These are phyloP conservation scores for Arthrinium puccinioides DNA, from an alignment of 2,329 filamentous ascomycete species.

Conservation along the genomic window DNA sequence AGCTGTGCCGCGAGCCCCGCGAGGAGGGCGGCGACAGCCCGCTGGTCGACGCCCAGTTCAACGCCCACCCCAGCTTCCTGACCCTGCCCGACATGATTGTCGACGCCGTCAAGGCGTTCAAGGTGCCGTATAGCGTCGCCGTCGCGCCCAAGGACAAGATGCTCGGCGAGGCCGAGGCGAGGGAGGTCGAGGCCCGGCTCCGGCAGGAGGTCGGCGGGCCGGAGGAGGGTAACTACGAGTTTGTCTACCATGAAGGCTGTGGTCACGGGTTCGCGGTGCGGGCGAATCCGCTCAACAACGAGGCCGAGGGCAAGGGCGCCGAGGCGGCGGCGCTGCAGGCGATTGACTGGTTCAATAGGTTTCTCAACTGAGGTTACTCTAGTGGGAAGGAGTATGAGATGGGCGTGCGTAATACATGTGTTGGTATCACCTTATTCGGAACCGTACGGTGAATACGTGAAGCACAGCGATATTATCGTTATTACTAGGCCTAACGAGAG, in stretches of 20 bases:
- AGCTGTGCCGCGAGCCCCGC: conserved; percentile 16
- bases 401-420: no score
- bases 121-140: conserved; percentile 14
- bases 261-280: conserved; percentile 18
- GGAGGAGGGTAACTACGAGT: no score
- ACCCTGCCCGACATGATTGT: conserved; percentile 25
- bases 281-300: conserved; percentile 9
- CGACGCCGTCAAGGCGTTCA: conserved; percentile 8
- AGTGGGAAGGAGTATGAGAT: no score
- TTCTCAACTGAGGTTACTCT: no score
- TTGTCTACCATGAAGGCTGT: conserved; percentile 11
- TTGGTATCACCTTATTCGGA: no score
- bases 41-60: conserved; percentile 28
- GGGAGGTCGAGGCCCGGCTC: conserved; percentile 9
- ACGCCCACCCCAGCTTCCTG: conserved; percentile 25
- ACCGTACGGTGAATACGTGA: no score
- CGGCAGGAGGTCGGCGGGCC: no score
- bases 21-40: conserved; percentile 12
- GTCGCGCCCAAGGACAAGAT: conserved; percentile 14
- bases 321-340: no score
- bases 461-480: no score
- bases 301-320: no score
- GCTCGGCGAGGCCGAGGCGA: conserved; percentile 7
- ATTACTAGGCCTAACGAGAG: no score
- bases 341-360: no score